phyloP scores from a whole-genome alignment of 164 flowering plant genomes.

The Saururus chinensis region DNA sequence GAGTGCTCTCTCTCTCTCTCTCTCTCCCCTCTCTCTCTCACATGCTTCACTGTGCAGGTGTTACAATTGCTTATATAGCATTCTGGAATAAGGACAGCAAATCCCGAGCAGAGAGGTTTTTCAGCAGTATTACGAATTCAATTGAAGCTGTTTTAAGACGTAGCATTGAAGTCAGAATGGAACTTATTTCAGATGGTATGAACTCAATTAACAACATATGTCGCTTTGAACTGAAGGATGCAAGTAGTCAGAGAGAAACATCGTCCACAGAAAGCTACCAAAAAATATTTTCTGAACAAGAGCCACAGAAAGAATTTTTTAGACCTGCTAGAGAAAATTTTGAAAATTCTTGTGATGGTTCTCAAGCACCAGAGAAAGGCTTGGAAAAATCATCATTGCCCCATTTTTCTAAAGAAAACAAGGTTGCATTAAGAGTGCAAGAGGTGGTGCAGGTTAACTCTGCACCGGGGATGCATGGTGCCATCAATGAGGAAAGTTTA shows the following conservation, averaged over 20 bases:
- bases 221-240: background rate
- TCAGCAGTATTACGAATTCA: constrained; percentile 85
- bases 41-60: constrained; percentile 40
- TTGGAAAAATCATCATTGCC: constrained; percentile 15
- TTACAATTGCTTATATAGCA: constrained; percentile 56
- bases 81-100: constrained; percentile 54
- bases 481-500: constrained; percentile 71
- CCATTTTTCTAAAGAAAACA: constrained; percentile 18
- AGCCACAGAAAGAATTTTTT: constrained; percentile 10
- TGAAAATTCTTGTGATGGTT: constrained; percentile 13
- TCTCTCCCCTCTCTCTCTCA: background rate
- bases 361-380: constrained; percentile 13
- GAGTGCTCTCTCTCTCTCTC: background rate
- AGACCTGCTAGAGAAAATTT: constrained; percentile 14
- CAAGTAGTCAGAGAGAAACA: background rate
- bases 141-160: constrained; percentile 66
- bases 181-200: constrained; percentile 27
- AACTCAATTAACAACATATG: background rate
- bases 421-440: constrained; percentile 13
- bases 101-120: constrained; percentile 76
- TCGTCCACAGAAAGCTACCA: background rate
- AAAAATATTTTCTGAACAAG: constrained; percentile 13
- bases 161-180: constrained; percentile 71
- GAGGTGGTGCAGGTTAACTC: constrained; percentile 40
- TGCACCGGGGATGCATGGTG: constrained; percentile 62